Evolutionary conservation across 2,329 filamentous ascomycete species (phyloP).

Genomic region (Pseudopithomyces maydicus): DNA sequence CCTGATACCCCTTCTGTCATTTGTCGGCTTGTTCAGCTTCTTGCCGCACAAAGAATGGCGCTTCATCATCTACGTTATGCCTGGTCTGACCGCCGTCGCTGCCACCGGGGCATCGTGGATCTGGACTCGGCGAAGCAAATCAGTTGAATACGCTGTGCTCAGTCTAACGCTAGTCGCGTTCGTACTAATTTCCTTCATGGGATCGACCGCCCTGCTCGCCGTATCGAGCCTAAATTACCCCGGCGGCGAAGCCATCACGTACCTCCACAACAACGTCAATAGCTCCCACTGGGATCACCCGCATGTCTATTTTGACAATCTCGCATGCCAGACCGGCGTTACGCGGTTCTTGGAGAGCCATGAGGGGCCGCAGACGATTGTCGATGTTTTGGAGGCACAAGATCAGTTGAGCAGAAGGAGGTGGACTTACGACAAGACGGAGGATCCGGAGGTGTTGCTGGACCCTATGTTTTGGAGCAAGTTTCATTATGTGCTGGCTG

Average conservation of each 20-base stretch:
- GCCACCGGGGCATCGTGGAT: slow-evolving; percentile 70
- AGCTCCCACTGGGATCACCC: slow-evolving; percentile 21
- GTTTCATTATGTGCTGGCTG: slow-evolving; percentile 64
- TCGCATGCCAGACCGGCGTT: slow-evolving; percentile 67
- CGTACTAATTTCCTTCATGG: slow-evolving; percentile 62
- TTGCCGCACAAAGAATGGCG: slow-evolving; percentile 96
- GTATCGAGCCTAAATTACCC: slow-evolving; percentile 92
- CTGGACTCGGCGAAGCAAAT: slow-evolving; percentile 69
- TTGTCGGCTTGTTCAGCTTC: slow-evolving; percentile 79
- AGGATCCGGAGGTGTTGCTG: slow-evolving; percentile 53
- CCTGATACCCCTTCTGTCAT: slow-evolving; percentile 70
- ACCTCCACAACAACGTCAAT: slow-evolving; percentile 42
- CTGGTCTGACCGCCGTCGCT: slow-evolving; percentile 77
- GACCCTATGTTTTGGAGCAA: slow-evolving; percentile 60
- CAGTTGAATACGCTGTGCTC: slow-evolving; percentile 58
- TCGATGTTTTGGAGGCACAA: slow-evolving; percentile 31
- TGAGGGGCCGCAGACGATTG: slow-evolving; percentile 30
- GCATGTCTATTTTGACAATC: slow-evolving; percentile 62
- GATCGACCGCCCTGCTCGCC: slow-evolving; percentile 71
- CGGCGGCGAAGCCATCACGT: slow-evolving; percentile 75
- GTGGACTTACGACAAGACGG: slow-evolving; percentile 67
- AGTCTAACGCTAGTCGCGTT: slow-evolving; percentile 64
- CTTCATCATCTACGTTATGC: slow-evolving; percentile 89
- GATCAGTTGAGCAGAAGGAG: slow-evolving; percentile 21
- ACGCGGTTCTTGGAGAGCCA: slow-evolving; percentile 60